Evolutionary conservation across 441 rosid genomes (phyloP).

Genomic region (Viola pubescens): DNA sequence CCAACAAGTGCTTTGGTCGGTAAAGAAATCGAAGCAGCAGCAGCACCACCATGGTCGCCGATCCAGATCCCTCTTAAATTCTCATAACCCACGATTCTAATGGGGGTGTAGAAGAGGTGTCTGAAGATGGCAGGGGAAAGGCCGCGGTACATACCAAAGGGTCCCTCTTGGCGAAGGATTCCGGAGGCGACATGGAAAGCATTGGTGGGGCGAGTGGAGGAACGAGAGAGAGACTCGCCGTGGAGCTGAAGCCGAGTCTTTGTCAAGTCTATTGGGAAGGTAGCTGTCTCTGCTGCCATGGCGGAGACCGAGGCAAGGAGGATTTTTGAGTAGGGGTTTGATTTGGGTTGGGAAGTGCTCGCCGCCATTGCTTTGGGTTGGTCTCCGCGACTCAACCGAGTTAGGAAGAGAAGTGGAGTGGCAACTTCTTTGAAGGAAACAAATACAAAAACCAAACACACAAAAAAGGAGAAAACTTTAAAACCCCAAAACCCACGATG

Average conservation of each 20-base stretch:
- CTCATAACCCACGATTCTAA: slow-evolving; percentile 78
- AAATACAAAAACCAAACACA: no score
- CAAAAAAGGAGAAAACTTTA: no score
- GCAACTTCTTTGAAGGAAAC: no score
- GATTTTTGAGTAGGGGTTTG: slow-evolving; percentile 28
- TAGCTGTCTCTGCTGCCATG: slow-evolving; percentile 70
- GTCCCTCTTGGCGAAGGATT: slow-evolving; percentile 46
- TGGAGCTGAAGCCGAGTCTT: slow-evolving; percentile 87
- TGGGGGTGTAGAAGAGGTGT: slow-evolving; percentile 72
- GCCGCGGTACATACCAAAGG: slow-evolving; percentile 56
- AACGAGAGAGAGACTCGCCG: slow-evolving; percentile 27
- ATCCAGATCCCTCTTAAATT: slow-evolving; percentile 40
- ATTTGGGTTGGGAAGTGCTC: slow-evolving; percentile 10
- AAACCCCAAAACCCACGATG: no score
- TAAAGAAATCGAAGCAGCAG: slow-evolving; percentile 45
- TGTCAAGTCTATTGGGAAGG: slow-evolving; percentile 73
- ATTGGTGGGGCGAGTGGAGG: slow-evolving; percentile 33
- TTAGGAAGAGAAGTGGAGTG: no score
- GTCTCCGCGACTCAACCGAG: no score
- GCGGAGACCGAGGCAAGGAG: slow-evolving; percentile 68
- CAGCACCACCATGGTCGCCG: slow-evolving; percentile 1
- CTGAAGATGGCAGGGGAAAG: slow-evolving; percentile 68
- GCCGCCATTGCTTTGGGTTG: neutral
- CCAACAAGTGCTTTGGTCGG: slow-evolving; percentile 52
- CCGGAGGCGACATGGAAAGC: slow-evolving; percentile 49